phyloP scores from a whole-genome alignment of 306 rosid species.

The Casuarina equisetifolia region DNA sequence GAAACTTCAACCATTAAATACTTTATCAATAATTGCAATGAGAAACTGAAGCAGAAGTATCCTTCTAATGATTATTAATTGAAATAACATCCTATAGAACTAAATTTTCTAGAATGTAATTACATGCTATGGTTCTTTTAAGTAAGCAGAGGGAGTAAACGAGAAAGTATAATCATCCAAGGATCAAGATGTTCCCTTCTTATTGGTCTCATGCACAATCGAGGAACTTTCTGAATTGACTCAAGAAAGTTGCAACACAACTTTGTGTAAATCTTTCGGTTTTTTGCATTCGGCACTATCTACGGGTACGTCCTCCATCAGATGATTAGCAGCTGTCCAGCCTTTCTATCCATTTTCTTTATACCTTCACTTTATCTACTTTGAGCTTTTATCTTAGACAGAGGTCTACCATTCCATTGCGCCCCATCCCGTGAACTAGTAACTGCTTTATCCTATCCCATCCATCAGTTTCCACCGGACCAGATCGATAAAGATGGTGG shows the following conservation, averaged over 20 bases:
- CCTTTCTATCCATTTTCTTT: background rate
- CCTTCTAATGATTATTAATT: background rate
- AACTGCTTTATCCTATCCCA: background rate
- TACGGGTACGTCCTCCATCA: background rate
- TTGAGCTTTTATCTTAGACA: background rate
- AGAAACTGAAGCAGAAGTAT: background rate
- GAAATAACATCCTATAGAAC: background rate
- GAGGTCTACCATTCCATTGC: too few relatives aligned
- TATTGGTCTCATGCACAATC: background rate
- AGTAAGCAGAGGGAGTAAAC: background rate
- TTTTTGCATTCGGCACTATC: background rate
- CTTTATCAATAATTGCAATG: background rate
- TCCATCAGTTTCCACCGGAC: background rate
- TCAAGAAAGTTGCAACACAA: background rate
- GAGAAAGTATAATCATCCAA: background rate
- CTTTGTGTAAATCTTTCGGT: background rate
- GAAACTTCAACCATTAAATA: background rate
- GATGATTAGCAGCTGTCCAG: background rate
- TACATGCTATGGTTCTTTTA: background rate
- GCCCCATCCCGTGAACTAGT: too few relatives aligned
- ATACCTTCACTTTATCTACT: background rate
- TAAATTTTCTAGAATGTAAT: background rate
- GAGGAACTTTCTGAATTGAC: background rate
- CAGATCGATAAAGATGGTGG: background rate
- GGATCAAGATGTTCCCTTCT: background rate